Evolutionary conservation across 441 rosid species (phyloP), one percentile per base, ranked within the genome.

Genomic region (Croton laevigatus): DNA sequence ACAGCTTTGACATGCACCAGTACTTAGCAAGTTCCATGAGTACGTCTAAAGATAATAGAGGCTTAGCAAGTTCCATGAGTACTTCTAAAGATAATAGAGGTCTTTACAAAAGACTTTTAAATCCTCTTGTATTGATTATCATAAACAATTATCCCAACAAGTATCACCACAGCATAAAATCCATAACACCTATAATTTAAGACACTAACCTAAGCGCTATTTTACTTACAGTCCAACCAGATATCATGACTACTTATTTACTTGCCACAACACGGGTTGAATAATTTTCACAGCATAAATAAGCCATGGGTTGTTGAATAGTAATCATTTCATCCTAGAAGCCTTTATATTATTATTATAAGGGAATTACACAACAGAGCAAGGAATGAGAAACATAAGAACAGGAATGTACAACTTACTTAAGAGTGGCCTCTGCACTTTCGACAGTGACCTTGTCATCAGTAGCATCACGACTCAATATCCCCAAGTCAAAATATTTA

Each of bases 401-500:
- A 16, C 0, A 6, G 6, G 37, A 54, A 46, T 72, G n/a, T 12
- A 78, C 14, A 62, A 79, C 88, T 83, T 81, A 91, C 97, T 88
- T 83, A 36, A 94, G 91, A 77, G 97, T 74, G 36, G 98, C 97
- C 77, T 86, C 85, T 11, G 97, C 97, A 75, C 97, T 89, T 82
- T 94, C 91, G 58, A 84, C 76, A 0, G 98, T 91, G 66, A 94
- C 94, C 62, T 79, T 81, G 81, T 94, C 97, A 46, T 87, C 94
- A 1, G 97, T 91, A 27, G 94, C 94, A 73, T 94, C 97, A 0
- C 97, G 97, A 75, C 90, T 94, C 73, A 88, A 69, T 74, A 94
- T 74, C 44, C 98, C 98, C 84, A 94, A 74, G 78, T 94, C 97
- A 59, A 84, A 94, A 79, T 94, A 94, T 79, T 90, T 90, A 22